phyloP scores from a whole-genome alignment of 768 basidiomycete genomes.

The Termitomyces sp. region DNA sequence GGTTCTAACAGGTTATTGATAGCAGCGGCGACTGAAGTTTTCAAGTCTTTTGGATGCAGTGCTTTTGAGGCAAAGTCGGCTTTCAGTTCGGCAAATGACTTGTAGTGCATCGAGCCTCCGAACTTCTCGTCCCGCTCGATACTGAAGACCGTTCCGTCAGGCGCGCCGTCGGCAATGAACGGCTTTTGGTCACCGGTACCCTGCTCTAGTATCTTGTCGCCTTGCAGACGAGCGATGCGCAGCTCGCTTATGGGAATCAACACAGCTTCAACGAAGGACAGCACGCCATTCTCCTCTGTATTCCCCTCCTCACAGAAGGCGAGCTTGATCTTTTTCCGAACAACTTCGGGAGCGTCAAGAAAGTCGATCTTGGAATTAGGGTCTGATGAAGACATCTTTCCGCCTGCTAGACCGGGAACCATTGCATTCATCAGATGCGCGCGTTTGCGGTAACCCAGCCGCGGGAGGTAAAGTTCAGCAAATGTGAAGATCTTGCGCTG shows the following conservation, averaged over 20 bases:
- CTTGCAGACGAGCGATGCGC: constrained; percentile 56
- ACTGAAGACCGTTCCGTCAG: constrained; percentile 79
- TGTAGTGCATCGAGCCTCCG: constrained; percentile 80
- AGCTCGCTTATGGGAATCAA: constrained; percentile 84
- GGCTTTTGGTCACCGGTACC: constrained; percentile 54
- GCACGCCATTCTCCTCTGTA: constrained; percentile 81
- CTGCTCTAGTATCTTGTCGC: constrained; percentile 48
- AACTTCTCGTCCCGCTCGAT: constrained; percentile 77
- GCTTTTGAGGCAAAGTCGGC: constrained; percentile 73
- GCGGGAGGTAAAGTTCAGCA: constrained; percentile 92
- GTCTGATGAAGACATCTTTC: constrained; percentile 98
- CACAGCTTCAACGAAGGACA: constrained; percentile 85
- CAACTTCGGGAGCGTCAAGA: constrained; percentile 79
- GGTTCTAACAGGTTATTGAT: constrained; percentile 78
- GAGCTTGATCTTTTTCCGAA: constrained; percentile 86
- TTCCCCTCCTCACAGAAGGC: constrained; percentile 97
- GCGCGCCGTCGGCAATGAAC: constrained; percentile 68
- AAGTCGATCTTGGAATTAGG: constrained; percentile 99
- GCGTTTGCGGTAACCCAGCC: constrained; percentile 89
- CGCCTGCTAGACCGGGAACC: constrained; percentile 92
- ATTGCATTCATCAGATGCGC: constrained; percentile 98
- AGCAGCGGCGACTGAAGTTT: constrained; percentile 69
- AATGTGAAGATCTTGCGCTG: constrained; percentile 99
- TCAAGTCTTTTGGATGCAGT: constrained; percentile 90
- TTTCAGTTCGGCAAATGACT: constrained; percentile 61